phyloP scores from a whole-genome alignment of 78 protist species.

The Dictyostelium firmibasis region DNA sequence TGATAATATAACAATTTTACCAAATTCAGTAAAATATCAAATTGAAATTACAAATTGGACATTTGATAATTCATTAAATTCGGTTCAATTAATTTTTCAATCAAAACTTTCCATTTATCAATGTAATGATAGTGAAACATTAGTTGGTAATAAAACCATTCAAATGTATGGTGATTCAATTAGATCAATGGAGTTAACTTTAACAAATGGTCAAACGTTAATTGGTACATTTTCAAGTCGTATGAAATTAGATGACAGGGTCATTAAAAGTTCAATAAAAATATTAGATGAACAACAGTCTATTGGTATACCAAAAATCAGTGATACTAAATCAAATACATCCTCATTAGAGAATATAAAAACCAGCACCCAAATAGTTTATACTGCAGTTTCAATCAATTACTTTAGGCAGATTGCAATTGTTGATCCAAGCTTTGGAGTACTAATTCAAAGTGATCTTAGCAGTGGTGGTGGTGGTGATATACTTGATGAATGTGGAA shows the following conservation, averaged over 20 bases:
- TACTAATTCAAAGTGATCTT: not conserved
- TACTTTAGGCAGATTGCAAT: not conserved
- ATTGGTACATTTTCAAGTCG: not conserved
- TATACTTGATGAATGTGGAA: not conserved
- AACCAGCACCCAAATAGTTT: not conserved
- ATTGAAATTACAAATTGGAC: not conserved
- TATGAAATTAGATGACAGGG: not conserved
- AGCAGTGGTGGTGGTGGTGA: not conserved
- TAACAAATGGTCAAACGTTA: not conserved
- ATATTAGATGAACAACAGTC: not conserved
- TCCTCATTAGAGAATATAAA: not conserved
- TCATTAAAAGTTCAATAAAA: not conserved
- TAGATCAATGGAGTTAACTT: not conserved
- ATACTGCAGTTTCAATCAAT: not conserved
- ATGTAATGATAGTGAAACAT: not conserved
- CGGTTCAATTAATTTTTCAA: constrained; percentile 11
- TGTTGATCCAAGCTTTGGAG: constrained; percentile 22
- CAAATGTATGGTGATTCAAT: constrained; percentile 26
- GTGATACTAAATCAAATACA: not conserved
- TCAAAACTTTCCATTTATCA: not conserved
- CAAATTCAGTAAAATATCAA: constrained; percentile 29
- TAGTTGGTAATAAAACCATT: not conserved
- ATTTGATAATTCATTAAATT: not conserved
- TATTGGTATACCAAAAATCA: not conserved
- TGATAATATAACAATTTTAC: not conserved